Base-by-base conservation (phyloP, 306 rosid genomes). In the Cicer chorassanicum region DNA sequence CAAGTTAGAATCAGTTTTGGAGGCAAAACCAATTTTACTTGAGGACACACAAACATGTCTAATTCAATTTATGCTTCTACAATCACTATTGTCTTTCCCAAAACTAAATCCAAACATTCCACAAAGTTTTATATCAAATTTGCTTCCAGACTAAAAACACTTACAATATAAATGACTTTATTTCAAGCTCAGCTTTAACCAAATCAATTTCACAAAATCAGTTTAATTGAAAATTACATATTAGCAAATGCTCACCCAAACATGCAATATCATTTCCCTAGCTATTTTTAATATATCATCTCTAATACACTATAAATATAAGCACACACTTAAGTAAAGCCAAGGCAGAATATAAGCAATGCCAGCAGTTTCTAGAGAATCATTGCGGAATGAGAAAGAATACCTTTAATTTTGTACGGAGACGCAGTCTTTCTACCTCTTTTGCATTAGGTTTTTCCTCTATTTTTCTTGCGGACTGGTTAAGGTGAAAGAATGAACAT, bases 341-440 rank as follows among this genome's bases (percentile, higher is more conserved):
- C 60, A 80, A 44, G 48, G 61, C n/a, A 56, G 40, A 56, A 56
- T 56, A 21, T 57, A 57, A 14, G 41, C 78, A 73, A 65, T 45
- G 42, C 49, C 65, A 36, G 29, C 59, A 59, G 42, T 61, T 48
- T 74, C 57, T 8, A 51, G 45, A 70, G 42, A 70, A 57, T 71
- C 68, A 72, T 9, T 59, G 42, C 5, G 11, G 39, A 44, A 16
- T 60, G 55, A 42, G 72, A 36, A 68, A 70, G 18, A 70, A 59
- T 66, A 88, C 90, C 98, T 91, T 91, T 71, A 86, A 77, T 82
- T 87, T 93, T 49, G 84, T 74, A 76, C 87, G 97, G 77, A 82
- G 78, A 42, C 70, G 84, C 21, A 71, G 72, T 78, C 82, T 84
- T 74, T 43, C 89, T 6, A 72, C 76, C 82, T 71, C 89, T 65